These are phyloP conservation scores for Diplodia intermedia DNA, from an alignment of 2,329 filamentous ascomycete species.

Conservation along the genomic window DNA sequence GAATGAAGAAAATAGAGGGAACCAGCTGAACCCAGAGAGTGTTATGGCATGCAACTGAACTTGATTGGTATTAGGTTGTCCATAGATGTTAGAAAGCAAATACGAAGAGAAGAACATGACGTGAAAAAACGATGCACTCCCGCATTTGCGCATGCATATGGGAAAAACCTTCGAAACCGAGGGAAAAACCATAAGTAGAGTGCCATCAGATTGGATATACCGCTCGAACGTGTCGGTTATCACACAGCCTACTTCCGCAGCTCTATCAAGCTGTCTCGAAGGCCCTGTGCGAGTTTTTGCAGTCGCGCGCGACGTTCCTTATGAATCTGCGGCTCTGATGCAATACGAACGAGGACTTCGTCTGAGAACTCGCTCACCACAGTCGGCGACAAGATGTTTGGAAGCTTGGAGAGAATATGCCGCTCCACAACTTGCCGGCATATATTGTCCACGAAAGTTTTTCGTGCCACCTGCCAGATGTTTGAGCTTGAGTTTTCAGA, in stretches of 20 bases:
- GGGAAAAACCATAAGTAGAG: no score
- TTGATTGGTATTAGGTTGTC: no score
- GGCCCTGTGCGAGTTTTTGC: slow-evolving; percentile 16
- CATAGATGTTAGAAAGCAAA: no score
- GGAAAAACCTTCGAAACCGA: no score
- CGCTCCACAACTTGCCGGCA: slow-evolving; percentile 34
- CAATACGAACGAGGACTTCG: not conserved
- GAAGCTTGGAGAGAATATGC: slow-evolving; percentile 26
- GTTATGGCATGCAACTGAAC: no score
- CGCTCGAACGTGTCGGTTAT: not conserved
- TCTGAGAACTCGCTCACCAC: slow-evolving; percentile 4
- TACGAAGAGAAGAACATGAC: no score
- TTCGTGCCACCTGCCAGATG: slow-evolving; percentile 24
- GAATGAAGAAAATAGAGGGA: no score
- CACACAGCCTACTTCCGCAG: slow-evolving; percentile 21
- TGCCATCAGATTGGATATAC: not conserved
- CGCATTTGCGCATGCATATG: no score
- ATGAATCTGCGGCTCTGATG: slow-evolving; percentile 19
- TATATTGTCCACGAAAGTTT: slow-evolving; percentile 32
- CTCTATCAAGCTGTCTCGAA: slow-evolving; percentile 31
- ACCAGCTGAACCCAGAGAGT: no score
- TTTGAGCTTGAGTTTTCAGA: not conserved
- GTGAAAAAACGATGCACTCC: no score
- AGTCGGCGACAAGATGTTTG: slow-evolving; percentile 22
- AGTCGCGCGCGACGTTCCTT: slow-evolving; percentile 22